A percentile compares a stretch with the other conserved stretches of the same genome.
These are phyloP conservation scores for Paramecium biaurelia DNA, from an alignment of 73 alveolate species.

Conservation along the genomic window DNA sequence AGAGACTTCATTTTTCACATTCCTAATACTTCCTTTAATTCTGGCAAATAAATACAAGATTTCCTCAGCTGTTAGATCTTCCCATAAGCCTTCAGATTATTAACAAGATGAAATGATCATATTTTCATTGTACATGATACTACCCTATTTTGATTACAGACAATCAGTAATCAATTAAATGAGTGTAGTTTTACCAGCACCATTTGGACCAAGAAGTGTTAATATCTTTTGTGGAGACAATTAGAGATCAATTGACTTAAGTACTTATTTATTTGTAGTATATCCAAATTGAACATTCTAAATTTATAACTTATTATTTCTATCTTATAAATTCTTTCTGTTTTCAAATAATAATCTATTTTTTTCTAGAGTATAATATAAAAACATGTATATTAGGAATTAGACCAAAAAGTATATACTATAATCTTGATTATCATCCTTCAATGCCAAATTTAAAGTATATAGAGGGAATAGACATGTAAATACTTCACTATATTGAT, in stretches of 20 bases:
- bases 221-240: neutral
- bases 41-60: neutral
- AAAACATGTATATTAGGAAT: neutral
- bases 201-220: conserved; percentile 5
- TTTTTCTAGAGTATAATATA: neutral
- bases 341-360: neutral
- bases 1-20: neutral
- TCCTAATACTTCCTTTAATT: neutral
- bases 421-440: neutral
- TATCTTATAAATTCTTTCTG: neutral
- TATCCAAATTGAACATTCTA: neutral
- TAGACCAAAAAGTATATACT: neutral
- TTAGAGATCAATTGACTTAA: neutral
- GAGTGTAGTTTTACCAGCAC: conserved; percentile 40
- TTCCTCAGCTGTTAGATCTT: conserved; percentile 6
- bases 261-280: neutral
- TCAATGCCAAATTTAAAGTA: neutral
- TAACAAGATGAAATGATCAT: neutral
- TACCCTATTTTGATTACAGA: neutral
- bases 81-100: conserved; percentile 27
- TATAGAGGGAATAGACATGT: neutral
- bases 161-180: conserved; percentile 34
- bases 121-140: neutral
- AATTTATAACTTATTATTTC: neutral
- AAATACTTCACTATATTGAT: neutral